Conservation (phyloP, 2,329 filamentous ascomycete genomes). For the Leptographium flavum region DNA sequence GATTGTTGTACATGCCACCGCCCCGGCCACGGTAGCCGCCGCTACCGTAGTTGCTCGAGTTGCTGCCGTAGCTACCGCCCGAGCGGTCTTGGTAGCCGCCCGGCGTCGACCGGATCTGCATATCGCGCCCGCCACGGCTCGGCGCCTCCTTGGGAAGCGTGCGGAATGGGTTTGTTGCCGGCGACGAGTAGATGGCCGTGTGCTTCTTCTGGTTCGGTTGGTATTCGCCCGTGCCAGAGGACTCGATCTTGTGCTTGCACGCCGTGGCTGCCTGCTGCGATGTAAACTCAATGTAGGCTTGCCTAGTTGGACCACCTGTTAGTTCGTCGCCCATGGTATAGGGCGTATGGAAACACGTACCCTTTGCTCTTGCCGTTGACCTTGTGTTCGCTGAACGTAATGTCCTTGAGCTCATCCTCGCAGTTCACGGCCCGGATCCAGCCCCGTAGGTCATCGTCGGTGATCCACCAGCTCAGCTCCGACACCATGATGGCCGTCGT, state of each 20-base stretch:
- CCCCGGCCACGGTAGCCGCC: constrained; percentile 15
- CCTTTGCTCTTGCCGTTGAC: constrained; percentile 98
- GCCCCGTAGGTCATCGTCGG: constrained; percentile 83
- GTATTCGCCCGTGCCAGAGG: constrained; percentile 35
- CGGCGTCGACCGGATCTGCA: constrained; percentile 37
- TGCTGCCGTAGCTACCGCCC: constrained; percentile 30
- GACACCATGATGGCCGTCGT: constrained; percentile 69
- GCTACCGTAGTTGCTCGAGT: constrained; percentile 25
- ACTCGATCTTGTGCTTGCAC: constrained; percentile 68
- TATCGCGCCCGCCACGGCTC: constrained; percentile 49
- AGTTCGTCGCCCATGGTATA: neutral
- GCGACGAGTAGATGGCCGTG: constrained; percentile 59
- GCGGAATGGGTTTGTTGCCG: constrained; percentile 73
- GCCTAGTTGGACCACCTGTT: constrained; percentile 22
- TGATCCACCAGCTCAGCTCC: constrained; percentile 93
- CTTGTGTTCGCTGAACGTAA: constrained; percentile 97
- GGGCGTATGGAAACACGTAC: constrained; percentile 48
- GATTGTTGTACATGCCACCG: constrained; percentile 17
- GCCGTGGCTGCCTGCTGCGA: constrained; percentile 76
- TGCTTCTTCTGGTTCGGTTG: constrained; percentile 53
- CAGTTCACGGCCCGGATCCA: constrained; percentile 69
- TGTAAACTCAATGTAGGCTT: constrained; percentile 74
- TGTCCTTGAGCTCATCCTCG: constrained; percentile 76
- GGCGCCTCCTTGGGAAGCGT: constrained; percentile 83
- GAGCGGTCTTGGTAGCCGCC: constrained; percentile 33